Evolutionary conservation across 495 filamentous ascomycete species (phyloP).

Genomic region (Penicillium pulvis): DNA sequence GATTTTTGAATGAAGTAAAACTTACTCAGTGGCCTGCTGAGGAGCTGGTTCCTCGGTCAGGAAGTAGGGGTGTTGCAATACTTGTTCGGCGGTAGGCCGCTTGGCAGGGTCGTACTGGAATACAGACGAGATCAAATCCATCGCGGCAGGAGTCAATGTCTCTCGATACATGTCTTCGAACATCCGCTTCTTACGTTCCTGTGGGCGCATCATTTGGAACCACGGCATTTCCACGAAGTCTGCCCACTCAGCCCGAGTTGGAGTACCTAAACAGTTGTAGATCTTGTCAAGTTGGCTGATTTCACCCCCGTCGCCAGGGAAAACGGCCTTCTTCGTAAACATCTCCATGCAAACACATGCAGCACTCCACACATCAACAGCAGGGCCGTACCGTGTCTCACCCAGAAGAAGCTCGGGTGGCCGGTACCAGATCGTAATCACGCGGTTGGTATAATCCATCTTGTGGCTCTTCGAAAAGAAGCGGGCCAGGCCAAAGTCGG

Average conservation of each 20-base stretch:
- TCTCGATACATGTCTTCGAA: conserved; percentile 85
- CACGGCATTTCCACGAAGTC: conserved; percentile 88
- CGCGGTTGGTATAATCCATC: conserved; percentile 97
- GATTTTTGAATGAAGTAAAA: conserved; percentile 17
- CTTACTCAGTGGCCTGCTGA: conserved; percentile 81
- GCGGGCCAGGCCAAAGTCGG: conserved; percentile 95
- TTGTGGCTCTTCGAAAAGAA: conserved; percentile 93
- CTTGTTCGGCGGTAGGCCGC: conserved; percentile 81
- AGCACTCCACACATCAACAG: conserved; percentile 97
- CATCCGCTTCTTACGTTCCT: conserved; percentile 68
- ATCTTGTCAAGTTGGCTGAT: conserved; percentile 96
- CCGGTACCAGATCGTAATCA: conserved; percentile 96
- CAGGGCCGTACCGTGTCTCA: conserved; percentile 91
- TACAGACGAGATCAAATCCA: conserved; percentile 78
- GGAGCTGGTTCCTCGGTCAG: conserved; percentile 76
- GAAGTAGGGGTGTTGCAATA: conserved; percentile 90
- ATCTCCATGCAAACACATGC: conserved; percentile 97
- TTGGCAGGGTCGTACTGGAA: conserved; percentile 86
- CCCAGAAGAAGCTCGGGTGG: conserved; percentile 91
- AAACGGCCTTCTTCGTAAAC: conserved; percentile 92
- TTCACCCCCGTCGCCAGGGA: conserved; percentile 91
- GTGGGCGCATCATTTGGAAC: conserved; percentile 86
- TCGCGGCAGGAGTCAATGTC: conserved; percentile 70
- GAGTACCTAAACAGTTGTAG: conserved; percentile 89
- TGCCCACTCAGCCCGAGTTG: conserved; percentile 82